Evolutionary conservation across 352 stramenopile species (phyloP), one percentile per base, ranked within the genome.

Genomic region (Elongisporangium anandrum): DNA sequence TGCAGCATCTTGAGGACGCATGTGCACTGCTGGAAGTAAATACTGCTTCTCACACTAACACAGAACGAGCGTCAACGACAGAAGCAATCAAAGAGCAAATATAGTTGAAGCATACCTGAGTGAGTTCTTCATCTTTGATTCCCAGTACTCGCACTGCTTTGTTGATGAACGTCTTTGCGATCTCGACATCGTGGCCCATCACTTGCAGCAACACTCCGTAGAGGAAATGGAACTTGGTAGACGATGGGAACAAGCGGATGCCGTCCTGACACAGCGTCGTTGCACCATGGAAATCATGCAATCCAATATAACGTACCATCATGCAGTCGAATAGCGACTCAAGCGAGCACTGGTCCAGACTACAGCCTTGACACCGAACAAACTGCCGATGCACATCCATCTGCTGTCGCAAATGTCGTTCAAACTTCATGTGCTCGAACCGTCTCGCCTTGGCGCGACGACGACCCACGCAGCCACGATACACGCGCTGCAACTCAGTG

Each of bases 11-110:
- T 81, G 70, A 19, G 73, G 68, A 19, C 57, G 69, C 9, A 91
- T 50, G 21, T 87, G 64, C n/a, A 88, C 59, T 9, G 81, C 79
- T 51, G 81, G 71, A 4, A 81, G 55, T 8, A 83, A 68, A 51
- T 76, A 91, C 15, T 64, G 71, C 12, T 58, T 65, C 23, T 89
- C 77, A 19, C 56, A 77, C 79, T 90, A 15, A 15, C 20, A 45
- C 16, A 62, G 17, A 38, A 64, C 51, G 17, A 22, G 54, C 22
- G 50, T 38, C 16, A 50, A 12, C 16, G 26, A 15, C 22, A 38
- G 8, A 41, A 20, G 16, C 12, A n/a, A 45, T 9, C 1, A 39
- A 13, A n/a, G 15, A 54, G 34, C 7, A 50, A 15, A 22, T 0
- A 54, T 26, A 58, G 21, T 16, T 50, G n/a, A 49, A 60, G 34